Conservation (phyloP, 495 filamentous ascomycete species). For the Trichoderma orchidacearum region DNA sequence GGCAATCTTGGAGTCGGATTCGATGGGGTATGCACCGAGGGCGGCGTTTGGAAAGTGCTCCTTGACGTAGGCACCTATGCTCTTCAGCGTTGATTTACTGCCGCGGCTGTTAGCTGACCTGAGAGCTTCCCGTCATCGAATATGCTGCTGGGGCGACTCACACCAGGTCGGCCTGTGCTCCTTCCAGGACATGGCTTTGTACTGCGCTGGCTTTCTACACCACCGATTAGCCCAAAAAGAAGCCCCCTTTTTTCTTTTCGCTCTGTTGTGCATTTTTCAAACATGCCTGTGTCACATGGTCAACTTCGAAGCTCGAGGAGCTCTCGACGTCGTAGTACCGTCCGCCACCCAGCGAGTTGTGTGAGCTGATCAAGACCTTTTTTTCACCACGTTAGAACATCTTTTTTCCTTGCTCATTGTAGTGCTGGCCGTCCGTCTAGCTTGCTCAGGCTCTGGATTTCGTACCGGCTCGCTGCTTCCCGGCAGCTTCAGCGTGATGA, state of each 20-base stretch:
- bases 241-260: too few relatives aligned
- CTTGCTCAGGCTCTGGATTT: background rate
- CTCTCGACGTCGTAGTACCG: slow-evolving; percentile 84
- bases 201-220: slow-evolving; percentile 68
- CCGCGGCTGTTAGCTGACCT: background rate
- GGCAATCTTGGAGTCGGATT: slow-evolving; percentile 61
- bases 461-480: slow-evolving; percentile 60
- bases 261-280: background rate
- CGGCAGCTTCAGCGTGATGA: slow-evolving; percentile 76
- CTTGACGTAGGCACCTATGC: slow-evolving; percentile 57
- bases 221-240: background rate
- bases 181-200: slow-evolving; percentile 72
- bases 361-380: slow-evolving; percentile 74
- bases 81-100: slow-evolving; percentile 71
- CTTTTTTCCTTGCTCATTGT: background rate
- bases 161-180: slow-evolving; percentile 66
- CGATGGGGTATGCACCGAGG: slow-evolving; percentile 67
- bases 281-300: slow-evolving; percentile 68
- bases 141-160: slow-evolving; percentile 20
- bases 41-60: slow-evolving; percentile 84
- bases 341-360: slow-evolving; percentile 64
- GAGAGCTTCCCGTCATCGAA: background rate
- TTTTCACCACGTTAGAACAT: slow-evolving; percentile 3
- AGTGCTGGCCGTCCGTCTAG: too few relatives aligned
- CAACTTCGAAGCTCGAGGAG: slow-evolving; percentile 72